Base-by-base conservation (phyloP, 1,284 basidiomycete genomes). In the Bjerkandera adusta region DNA sequence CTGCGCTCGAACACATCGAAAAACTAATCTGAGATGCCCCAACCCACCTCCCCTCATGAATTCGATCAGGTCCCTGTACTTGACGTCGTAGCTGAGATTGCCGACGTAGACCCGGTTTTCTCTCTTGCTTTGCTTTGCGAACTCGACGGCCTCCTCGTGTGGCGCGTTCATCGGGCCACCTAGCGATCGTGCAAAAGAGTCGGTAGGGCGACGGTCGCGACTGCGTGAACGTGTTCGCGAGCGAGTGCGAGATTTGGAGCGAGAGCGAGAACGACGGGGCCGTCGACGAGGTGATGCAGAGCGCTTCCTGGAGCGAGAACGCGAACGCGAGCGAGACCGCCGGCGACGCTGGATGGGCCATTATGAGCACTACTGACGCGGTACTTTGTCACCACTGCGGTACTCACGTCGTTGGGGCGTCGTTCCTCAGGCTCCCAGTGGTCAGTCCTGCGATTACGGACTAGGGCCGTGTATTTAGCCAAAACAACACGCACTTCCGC, bases 41-140 rank as follows among this genome's bases (percentile, higher is more conserved):
- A 72, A 95, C 93, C 85, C 90, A 97, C 94, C 93, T 93, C 91
- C 90, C 84, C 88, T 81, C 92, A 96, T 95, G 67, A 95, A 96
- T 84, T 94, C 89, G 81, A 94, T 92, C 72, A 98, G 79, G 75
- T 97, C 93, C 71, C 90, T 85, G 75, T 95, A 97, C 73, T 89
- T 95, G 82, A 94, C 91, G 68, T 95, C 91, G 78, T 97, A 98
- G 65, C 88, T 90, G 69, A 98, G 82, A 70, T 98, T 98, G 64
- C 95, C 96, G 67, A 98, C 92, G 65, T 99, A 98, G 61, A 98
- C 92, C 56, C 96, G 81, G 71, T 97, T 95, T 76, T 98, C 94
- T 76, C 92, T 85, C 77, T 95, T 91, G 83, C 89, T 93, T 62
- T 86, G 80, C 68, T 95, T 93, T 60, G 92, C 85, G 58, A 93